Evolutionary conservation across 345 rosid genomes (phyloP), one percentile per base, ranked within the genome.

Genomic region (Microcos paniculata): DNA sequence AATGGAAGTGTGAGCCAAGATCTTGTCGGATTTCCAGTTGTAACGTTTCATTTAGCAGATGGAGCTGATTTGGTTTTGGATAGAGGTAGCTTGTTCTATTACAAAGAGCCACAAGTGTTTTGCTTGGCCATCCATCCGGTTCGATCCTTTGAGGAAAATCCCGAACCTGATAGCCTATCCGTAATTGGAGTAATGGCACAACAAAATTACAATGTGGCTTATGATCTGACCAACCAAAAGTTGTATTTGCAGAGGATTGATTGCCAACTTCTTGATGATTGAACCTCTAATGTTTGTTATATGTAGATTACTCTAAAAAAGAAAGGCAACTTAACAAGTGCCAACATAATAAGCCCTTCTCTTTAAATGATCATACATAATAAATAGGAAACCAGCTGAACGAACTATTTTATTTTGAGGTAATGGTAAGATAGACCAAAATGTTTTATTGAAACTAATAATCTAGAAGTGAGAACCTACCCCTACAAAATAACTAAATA

Each of bases 61-160:
- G 76, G 76, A 23, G 79, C 76, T 1, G 79, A 80, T 1, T 55
- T 80, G 51, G 79, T 23, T 15, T 62, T 80, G 13, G 73, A 80
- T 18, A 35, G 21, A 0, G 33, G 24, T 11, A 71, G 79, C 11
- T 5, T 71, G 52, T 80, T 80, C 38, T 16, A 8, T 23, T 13
- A 23, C 4, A 12, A 2, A 8, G 46, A 15, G 23, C 18, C 31
- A 9, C 28, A 30, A 3, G 62, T 18, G 4, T 70, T 79, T 51
- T 63, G 76, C 19, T 16, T 70, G 68, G 76, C 72, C 3, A n/a
- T 64, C 4, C 24, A 9, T 19, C 62, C 62, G 23, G 23, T 23
- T 10, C 6, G 23, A 57, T 14, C 55, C 21, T 51, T 51, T 51
- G 55, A 51, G 18, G 55, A 19, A 12, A 14, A 6, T 51, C 55